phyloP scores from a whole-genome alignment of 305 asterid genomes.

The Fraxinus sp. region DNA sequence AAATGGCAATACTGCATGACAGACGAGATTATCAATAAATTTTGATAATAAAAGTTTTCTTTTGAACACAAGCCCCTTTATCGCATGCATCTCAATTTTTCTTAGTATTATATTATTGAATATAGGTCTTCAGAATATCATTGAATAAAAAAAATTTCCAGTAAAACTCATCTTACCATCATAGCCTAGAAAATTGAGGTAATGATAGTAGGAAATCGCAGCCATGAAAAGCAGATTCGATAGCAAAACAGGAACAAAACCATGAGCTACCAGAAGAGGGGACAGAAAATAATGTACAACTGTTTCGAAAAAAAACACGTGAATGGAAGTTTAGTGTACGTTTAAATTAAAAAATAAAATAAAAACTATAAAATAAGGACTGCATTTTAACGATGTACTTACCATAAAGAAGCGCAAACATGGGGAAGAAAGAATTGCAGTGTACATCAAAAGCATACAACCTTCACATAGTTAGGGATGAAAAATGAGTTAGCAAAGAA shows the following conservation, averaged over 20 bases:
- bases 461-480: conserved; percentile 55
- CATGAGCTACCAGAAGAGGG: conserved; percentile 91
- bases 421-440: conserved; percentile 98
- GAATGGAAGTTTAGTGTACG: conserved; percentile 20
- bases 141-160: not conserved
- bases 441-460: conserved; percentile 97
- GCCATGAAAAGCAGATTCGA: conserved; percentile 94
- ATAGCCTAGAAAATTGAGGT: conserved; percentile 90
- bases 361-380: not conserved
- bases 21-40: conserved; percentile 2
- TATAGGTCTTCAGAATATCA: not conserved
- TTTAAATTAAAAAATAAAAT: not conserved
- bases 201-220: conserved; percentile 89
- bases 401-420: conserved; percentile 87
- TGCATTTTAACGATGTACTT: conserved; percentile 25
- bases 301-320: conserved; percentile 39
- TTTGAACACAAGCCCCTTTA: not conserved
- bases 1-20: conserved; percentile 56
- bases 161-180: conserved; percentile 63
- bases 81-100: not conserved
- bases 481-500: conserved; percentile 31
- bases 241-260: conserved; percentile 78
- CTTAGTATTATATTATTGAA: not conserved
- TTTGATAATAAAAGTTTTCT: not conserved
- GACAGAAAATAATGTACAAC: conserved; percentile 87